Evolutionary conservation across 208 protist genomes (phyloP).

Genomic region (Strigomonas galati): DNA sequence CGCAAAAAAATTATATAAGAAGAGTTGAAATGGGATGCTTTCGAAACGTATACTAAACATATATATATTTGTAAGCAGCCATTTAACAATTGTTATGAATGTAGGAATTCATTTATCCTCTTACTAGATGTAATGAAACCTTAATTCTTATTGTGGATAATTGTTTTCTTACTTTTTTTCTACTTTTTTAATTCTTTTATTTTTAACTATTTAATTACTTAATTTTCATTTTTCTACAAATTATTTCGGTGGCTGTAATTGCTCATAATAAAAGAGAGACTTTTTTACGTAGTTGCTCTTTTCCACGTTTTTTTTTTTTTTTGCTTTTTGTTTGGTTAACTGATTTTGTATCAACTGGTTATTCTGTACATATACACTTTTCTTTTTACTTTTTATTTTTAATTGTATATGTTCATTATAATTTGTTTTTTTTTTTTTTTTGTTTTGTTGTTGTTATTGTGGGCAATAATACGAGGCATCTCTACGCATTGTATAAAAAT

Average conservation of each 20-base stretch:
- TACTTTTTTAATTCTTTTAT: background rate
- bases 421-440: background rate
- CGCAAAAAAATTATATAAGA: no score
- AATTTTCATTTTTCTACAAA: background rate
- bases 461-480: background rate
- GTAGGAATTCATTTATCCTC: no score
- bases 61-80: no score
- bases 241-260: no score
- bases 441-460: background rate
- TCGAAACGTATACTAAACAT: no score
- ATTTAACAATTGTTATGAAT: no score
- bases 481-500: background rate
- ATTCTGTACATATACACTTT: background rate
- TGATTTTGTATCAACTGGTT: background rate
- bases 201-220: background rate
- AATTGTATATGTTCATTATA: background rate
- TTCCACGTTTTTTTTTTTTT: background rate
- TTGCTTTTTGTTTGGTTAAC: background rate
- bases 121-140: no score
- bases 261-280: no score
- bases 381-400: conserved; percentile 4
- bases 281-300: no score
- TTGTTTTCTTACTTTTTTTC: no score
- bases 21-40: no score
- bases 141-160: no score